Percentiles rank a stretch among this genome's conserved stretches.
Evolutionary conservation across 2,329 filamentous ascomycete genomes (phyloP).

Genomic region (Phoma herbarum): DNA sequence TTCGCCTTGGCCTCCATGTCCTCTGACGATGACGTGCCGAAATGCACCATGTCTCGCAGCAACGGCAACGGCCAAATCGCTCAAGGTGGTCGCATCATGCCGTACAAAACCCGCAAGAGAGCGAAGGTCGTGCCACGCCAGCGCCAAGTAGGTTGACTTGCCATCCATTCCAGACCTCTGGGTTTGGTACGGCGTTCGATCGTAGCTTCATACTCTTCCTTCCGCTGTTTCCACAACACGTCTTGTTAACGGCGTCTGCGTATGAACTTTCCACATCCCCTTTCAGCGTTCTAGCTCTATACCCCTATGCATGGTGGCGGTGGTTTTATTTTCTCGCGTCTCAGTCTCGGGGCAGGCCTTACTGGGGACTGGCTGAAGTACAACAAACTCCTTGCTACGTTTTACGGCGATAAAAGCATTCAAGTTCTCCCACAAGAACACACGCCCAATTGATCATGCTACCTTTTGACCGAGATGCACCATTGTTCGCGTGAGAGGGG

Average conservation of each 20-base stretch:
- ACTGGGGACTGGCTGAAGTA: neutral
- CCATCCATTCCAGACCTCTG: neutral
- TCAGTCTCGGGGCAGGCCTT: neutral
- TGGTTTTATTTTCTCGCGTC: neutral
- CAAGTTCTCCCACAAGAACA: neutral
- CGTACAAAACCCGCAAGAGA: conserved; percentile 44
- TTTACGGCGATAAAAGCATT: neutral
- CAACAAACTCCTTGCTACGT: neutral
- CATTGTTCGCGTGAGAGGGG: conserved; percentile 6
- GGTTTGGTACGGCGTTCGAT: neutral
- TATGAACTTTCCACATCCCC: neutral
- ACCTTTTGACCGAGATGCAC: neutral
- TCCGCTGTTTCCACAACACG: neutral
- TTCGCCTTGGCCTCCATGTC: conserved; percentile 90
- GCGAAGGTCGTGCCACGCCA: conserved; percentile 28
- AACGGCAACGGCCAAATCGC: conserved; percentile 62
- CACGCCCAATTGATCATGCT: neutral
- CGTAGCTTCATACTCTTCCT: neutral
- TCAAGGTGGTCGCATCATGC: conserved; percentile 63
- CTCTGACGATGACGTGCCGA: conserved; percentile 75
- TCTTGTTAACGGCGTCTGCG: neutral
- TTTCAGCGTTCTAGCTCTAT: conserved; percentile 9
- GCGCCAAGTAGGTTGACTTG: conserved; percentile 9
- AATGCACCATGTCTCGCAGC: conserved; percentile 87
- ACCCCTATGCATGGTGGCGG: conserved; percentile 17